Evolutionary conservation across 768 basidiomycete genomes (phyloP).

Genomic region (Boletus pseudopeckii): DNA sequence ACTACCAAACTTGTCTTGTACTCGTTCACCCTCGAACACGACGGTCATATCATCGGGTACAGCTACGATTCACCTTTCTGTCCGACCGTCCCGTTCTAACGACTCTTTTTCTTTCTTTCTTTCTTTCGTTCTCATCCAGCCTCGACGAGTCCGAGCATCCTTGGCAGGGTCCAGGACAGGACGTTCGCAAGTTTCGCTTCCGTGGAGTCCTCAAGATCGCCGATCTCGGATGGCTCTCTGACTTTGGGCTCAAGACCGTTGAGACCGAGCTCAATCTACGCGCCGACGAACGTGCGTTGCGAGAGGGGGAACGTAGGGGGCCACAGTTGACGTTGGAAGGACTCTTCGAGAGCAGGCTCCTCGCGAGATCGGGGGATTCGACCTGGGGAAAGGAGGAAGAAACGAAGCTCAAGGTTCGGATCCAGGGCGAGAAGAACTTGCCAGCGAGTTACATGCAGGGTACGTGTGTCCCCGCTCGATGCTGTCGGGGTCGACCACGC

Average conservation of each 20-base stretch:
- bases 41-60: constrained; percentile 27
- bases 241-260: constrained; percentile 39
- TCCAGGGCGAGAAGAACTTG: constrained; percentile 41
- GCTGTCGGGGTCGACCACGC: not conserved
- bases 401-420: constrained; percentile 35
- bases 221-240: constrained; percentile 48
- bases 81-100: not conserved
- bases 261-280: constrained; percentile 43
- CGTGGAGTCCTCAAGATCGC: constrained; percentile 50
- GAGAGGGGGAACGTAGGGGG: constrained; percentile 13
- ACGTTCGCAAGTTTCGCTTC: constrained; percentile 40
- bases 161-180: constrained; percentile 20
- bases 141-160: constrained; percentile 48
- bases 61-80: not conserved
- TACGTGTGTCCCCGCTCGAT: constrained; percentile 16
- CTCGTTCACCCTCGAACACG: constrained; percentile 29
- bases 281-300: constrained; percentile 29
- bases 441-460: constrained; percentile 41
- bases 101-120: not conserved
- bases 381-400: constrained; percentile 14
- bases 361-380: constrained; percentile 16
- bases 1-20: constrained; percentile 20
- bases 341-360: constrained; percentile 29
- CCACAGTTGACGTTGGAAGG: constrained; percentile 34
- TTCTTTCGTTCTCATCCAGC: constrained; percentile 23